Evolutionary conservation across 2,329 filamentous ascomycete genomes (phyloP), one percentile per base, ranked within the genome.

Genomic region (Herpotrichia juniperi): DNA sequence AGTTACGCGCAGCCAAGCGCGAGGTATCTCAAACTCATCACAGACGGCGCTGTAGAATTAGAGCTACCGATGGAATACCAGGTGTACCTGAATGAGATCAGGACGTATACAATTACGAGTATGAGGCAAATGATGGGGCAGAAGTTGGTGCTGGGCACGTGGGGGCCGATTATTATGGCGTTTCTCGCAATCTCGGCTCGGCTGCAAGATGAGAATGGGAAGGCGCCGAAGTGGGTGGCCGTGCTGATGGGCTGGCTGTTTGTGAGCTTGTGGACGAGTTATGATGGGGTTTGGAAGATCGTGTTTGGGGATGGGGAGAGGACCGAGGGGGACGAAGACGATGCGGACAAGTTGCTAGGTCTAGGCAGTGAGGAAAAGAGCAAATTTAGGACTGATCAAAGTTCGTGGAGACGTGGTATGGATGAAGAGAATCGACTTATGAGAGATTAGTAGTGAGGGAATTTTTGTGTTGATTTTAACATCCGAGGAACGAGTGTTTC

Each of bases 241-340:
- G 71, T 71, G 14, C 46, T 82, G 0, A 77, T 81, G 50, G 81
- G 78, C 1, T 71, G 78, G 1, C 11, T 88, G 1, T 85, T 88
- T 52, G 79, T 75, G 1, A 68, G 79, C 0, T 73, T 86, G 60
- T 93, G 89, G 89, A 64, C 60, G 40, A 81, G 74, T 42, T 91
- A 92, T 74, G 88, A 91, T 74, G 54, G 46, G 0, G 67, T 84
- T 16, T 87, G 88, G 59, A 87, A 85, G 71, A 76, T 74, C 1
- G 34, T 87, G 0, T 97, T 96, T 78, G 93, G 93, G 0, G 90
- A 97, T 67, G 94, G 94, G 0, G 93, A 97, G 79, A 83, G 84
- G 61, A 86, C 83, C 0, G 56, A 66, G 30, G 67, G 62, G 11
- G 26, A 46, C 7, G 63, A 65, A 24, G 63, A 64, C 24, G 57